Percentiles rank a stretch among this genome's conserved stretches.
Evolutionary conservation across 1,284 basidiomycete genomes (phyloP).

Genomic region (Flammula alnicola): DNA sequence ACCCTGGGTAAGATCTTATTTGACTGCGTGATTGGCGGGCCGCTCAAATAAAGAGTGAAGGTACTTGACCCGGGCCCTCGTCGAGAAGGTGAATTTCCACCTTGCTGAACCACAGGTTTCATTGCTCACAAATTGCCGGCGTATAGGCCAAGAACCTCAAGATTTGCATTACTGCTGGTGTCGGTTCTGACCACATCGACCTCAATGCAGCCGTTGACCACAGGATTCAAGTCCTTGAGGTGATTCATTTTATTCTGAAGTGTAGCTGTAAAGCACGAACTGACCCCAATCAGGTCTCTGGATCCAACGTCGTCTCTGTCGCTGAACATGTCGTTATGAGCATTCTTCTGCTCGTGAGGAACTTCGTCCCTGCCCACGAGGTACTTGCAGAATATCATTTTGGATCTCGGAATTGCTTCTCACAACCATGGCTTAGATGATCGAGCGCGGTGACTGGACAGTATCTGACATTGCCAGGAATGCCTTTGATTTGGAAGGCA

Average conservation of each 20-base stretch:
- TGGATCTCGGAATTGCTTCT: not conserved
- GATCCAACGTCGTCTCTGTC: slow-evolving; percentile 90
- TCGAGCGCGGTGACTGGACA: slow-evolving; percentile 84
- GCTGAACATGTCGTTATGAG: slow-evolving; percentile 86
- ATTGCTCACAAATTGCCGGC: no score
- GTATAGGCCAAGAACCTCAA: slow-evolving; percentile 95
- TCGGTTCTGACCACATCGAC: slow-evolving; percentile 94
- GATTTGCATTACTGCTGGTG: slow-evolving; percentile 92
- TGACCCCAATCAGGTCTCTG: slow-evolving; percentile 53
- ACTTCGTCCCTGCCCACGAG: slow-evolving; percentile 84
- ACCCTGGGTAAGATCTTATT: slow-evolving; percentile 60
- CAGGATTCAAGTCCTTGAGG: slow-evolving; percentile 83
- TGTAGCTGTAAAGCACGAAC: not conserved
- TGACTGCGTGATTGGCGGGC: not conserved
- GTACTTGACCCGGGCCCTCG: slow-evolving; percentile 83
- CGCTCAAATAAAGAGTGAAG: slow-evolving; percentile 22
- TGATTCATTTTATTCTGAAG: slow-evolving; percentile 24
- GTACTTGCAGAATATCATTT: slow-evolving; percentile 40
- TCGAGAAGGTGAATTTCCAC: no score
- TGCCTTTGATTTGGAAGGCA: slow-evolving; percentile 89
- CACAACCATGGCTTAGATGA: slow-evolving; percentile 60
- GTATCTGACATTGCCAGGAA: slow-evolving; percentile 83
- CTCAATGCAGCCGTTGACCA: slow-evolving; percentile 86
- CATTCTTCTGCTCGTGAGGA: slow-evolving; percentile 86
- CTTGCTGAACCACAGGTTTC: no score